A percentile compares a stretch with the other conserved stretches of the same genome.
Conservation (phyloP, 495 filamentous ascomycete genomes). For the Hypoxylon fragiforme region DNA sequence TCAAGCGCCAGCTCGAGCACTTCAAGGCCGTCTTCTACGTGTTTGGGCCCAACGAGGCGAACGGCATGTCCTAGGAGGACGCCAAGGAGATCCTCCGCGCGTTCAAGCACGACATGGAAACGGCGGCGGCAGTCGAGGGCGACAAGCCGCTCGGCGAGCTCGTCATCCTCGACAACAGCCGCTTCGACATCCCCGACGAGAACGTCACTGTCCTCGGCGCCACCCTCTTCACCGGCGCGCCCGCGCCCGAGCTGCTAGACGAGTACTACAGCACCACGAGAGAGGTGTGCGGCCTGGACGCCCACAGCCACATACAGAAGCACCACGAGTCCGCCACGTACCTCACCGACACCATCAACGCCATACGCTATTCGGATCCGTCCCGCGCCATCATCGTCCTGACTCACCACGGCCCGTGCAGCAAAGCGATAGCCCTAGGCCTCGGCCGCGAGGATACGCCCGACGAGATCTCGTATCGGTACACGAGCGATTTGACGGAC, state of each 20-base stretch:
- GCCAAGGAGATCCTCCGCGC: background rate
- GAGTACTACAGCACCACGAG: background rate
- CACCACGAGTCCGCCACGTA: background rate
- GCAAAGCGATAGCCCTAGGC: background rate
- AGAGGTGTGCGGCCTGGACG: background rate
- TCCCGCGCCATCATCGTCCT: conserved; percentile 6
- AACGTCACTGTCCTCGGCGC: conserved; percentile 1
- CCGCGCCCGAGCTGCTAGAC: background rate
- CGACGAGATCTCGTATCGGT: background rate
- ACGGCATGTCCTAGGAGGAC: background rate
- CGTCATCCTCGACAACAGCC: conserved; percentile 6
- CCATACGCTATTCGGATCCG: background rate
- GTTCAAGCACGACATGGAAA: no score
- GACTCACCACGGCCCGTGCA: conserved; percentile 5
- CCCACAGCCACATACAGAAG: background rate
- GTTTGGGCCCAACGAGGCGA: conserved; percentile 2
- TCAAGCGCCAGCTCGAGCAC: background rate
- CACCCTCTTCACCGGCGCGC: conserved; percentile 6
- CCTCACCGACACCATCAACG: background rate
- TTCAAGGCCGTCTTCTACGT: conserved; percentile 9
- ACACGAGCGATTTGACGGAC: background rate
- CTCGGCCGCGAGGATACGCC: background rate
- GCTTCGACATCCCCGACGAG: conserved; percentile 7
- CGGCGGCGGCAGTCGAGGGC: no score
- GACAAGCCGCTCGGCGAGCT: conserved; percentile 6